Base-by-base conservation (phyloP, 1,139 yeast species). In the Scheffersomyces lignicola region DNA sequence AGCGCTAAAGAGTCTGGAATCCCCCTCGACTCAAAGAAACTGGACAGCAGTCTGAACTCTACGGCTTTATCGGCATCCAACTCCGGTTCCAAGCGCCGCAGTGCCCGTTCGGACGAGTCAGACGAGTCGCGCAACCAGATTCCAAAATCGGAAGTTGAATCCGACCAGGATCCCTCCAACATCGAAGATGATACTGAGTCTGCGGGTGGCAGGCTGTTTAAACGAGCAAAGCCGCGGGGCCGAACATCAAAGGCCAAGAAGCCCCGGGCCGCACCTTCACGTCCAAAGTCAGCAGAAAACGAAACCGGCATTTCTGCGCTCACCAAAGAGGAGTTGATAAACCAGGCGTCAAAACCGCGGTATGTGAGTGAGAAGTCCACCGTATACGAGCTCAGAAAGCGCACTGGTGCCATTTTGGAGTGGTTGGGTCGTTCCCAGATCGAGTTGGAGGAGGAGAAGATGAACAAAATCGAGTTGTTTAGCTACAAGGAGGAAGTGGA, bases 361-460 rank as follows among this genome's bases (percentile, higher is more conserved):
- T 69, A 79, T 37, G 97, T 95, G 6, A 83, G 83, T 40, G 79
- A 82, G 9, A 76, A 86, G 37, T 76, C 87, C 2, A 74, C 89
- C 2, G 62, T 89, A 40, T 75, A 76, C 45, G 98, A 90, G 54
- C 80, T 90, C 80, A 78, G 90, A 37, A 82, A 88, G 52, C 73
- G 98, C 38, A 86, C 89, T 1, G 85, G 90, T 4, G 95, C 96
- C 3, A 89, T 92, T 13, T 66, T 90, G 49, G 97, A 92, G 61
- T 92, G 90, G 73, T 73, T 90, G 20, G 88, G 88, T 7, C 70
- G 96, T 32, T 83, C 95, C 2, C 95, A 88, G 55, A 59, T 80
- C 39, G 97, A 92, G 52, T 64, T 89, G 42, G 82, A 80, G 29
- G 78, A 76, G 34, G 96, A 89, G 51, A 80, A 80, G 44, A 63